Evolutionary conservation across 139 green algal species (phyloP).

Genomic region (Zygnema circumcarinatum): DNA sequence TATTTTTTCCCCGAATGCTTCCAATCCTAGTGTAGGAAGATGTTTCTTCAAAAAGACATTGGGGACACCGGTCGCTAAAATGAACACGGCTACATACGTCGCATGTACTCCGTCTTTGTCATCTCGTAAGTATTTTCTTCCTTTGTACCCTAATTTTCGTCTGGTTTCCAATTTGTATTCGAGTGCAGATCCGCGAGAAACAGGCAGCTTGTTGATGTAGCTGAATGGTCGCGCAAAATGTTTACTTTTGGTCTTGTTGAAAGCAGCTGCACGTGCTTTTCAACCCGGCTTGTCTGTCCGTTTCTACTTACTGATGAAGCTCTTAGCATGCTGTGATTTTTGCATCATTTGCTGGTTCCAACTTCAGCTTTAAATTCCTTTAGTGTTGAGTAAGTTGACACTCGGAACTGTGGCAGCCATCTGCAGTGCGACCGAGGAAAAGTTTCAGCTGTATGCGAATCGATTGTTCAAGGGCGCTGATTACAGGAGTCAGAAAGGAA

Average conservation of each 20-base stretch:
- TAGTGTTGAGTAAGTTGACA: no score
- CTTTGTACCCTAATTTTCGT: neutral
- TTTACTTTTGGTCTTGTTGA: no score
- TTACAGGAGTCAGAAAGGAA: neutral
- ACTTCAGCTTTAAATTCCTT: neutral
- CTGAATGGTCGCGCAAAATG: no score
- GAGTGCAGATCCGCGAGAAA: no score
- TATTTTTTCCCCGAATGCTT: neutral
- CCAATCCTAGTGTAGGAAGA: neutral
- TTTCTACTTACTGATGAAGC: neutral
- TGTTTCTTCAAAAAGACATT: neutral
- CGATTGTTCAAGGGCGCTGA: neutral
- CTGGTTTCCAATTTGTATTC: conserved; percentile 17
- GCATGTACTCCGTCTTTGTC: neutral
- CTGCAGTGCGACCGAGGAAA: neutral
- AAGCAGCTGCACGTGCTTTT: no score
- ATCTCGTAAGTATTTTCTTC: neutral
- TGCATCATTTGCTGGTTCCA: no score
- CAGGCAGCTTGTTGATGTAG: no score
- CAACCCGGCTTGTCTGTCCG: no score
- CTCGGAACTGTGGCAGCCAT: neutral
- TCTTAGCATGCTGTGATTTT: neutral
- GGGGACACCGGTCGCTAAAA: neutral
- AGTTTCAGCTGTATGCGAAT: neutral
- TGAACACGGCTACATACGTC: neutral